Percentiles rank a stretch among this genome's conserved stretches.
phyloP scores from a whole-genome alignment of 257 asterid species.

The Solanum pimpinellifolium region DNA sequence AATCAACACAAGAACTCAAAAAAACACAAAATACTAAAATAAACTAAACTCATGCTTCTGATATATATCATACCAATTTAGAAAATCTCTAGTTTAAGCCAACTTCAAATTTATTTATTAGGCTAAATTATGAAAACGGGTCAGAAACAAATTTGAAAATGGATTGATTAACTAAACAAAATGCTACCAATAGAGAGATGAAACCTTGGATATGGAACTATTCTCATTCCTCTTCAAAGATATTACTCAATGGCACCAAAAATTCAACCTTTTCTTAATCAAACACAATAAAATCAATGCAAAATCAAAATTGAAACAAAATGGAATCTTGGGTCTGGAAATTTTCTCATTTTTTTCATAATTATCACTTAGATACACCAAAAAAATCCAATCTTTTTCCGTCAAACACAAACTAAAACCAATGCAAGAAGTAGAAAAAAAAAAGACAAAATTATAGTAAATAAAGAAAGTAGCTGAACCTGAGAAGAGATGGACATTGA shows the following conservation, averaged over 20 bases:
- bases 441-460: not conserved
- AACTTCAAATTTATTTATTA: not conserved
- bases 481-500: not conserved
- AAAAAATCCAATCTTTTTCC: not conserved
- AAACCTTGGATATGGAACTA: constrained; percentile 40
- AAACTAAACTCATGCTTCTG: not conserved
- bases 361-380: constrained; percentile 43
- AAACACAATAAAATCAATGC: not conserved
- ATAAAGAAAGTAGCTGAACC: not conserved
- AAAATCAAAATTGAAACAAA: not conserved
- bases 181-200: not conserved
- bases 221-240: constrained; percentile 42
- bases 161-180: not conserved
- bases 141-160: not conserved
- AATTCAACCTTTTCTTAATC: not conserved
- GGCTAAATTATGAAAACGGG: not conserved
- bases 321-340: constrained; percentile 41
- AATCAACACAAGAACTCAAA: not conserved
- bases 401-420: not conserved
- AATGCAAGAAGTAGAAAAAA: not conserved
- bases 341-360: constrained; percentile 18
- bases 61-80: not conserved
- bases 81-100: not conserved
- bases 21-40: not conserved
- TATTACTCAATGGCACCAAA: constrained; percentile 43